These are phyloP conservation scores for Fusarium udum DNA, from an alignment of 2,329 filamentous ascomycete genomes.

Conservation along the genomic window DNA sequence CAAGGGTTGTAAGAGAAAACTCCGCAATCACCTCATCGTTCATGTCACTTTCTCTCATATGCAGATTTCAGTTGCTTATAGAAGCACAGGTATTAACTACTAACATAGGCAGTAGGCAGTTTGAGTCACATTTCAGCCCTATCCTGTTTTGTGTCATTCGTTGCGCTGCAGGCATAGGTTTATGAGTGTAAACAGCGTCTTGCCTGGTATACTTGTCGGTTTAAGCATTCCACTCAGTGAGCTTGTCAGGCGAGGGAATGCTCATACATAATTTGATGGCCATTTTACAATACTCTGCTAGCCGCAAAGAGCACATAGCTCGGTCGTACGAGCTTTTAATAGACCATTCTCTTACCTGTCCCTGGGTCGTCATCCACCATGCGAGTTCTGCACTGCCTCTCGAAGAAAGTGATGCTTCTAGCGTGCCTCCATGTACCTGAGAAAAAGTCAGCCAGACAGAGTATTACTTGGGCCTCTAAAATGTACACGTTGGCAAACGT, in stretches of 20 bases:
- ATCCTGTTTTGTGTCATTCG: background rate
- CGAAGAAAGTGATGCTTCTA: slow-evolving; percentile 25
- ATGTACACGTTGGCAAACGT: background rate
- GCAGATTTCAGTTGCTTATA: background rate
- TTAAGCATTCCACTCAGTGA: background rate
- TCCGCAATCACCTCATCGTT: background rate
- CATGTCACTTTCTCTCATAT: background rate
- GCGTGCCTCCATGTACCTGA: background rate
- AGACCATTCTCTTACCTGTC: slow-evolving; percentile 8
- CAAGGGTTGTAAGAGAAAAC: background rate
- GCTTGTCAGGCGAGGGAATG: background rate
- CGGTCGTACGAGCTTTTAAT: slow-evolving; percentile 23
- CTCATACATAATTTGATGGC: background rate
- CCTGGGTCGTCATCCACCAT: slow-evolving; percentile 19
- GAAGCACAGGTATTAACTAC: background rate
- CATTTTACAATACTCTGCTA: background rate
- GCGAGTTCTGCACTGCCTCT: slow-evolving; percentile 31
- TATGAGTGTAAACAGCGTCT: background rate
- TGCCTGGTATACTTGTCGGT: background rate
- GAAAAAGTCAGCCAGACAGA: background rate
- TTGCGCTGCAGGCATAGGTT: background rate
- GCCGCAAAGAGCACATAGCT: background rate
- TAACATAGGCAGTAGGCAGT: background rate
- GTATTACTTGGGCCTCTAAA: background rate
- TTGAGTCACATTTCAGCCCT: slow-evolving; percentile 4